A percentile compares a stretch with the other conserved stretches of the same genome.
These are phyloP conservation scores for Parascedosporium putredinis DNA, from an alignment of 2,329 filamentous ascomycete genomes.

Conservation along the genomic window DNA sequence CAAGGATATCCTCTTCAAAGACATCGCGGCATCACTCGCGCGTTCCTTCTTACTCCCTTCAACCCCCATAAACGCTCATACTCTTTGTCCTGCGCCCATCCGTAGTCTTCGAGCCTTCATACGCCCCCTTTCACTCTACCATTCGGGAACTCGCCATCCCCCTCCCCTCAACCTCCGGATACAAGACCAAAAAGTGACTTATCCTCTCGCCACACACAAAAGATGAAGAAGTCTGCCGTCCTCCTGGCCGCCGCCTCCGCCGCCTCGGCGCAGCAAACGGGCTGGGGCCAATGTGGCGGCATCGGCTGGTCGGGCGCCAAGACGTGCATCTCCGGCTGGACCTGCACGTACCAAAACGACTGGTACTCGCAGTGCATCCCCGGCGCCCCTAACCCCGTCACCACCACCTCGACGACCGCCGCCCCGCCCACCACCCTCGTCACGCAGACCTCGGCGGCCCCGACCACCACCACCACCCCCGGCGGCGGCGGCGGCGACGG, in stretches of 20 bases:
- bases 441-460: background rate
- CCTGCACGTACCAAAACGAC: conserved; percentile 9
- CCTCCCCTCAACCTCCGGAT: no score
- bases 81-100: no score
- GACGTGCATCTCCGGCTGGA: conserved; percentile 6
- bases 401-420: background rate
- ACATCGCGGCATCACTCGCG: no score
- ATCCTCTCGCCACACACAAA: background rate
- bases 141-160: no score
- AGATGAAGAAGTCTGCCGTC: conserved; percentile 1
- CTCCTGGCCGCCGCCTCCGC: background rate
- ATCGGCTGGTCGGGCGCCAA: conserved; percentile 9
- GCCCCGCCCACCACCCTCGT: background rate
- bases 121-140: no score
- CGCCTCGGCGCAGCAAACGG: background rate
- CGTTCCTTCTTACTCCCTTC: no score
- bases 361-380: conserved; percentile 12
- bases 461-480: background rate
- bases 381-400: background rate
- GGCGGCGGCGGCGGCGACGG: no score
- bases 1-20: no score
- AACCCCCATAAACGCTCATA: no score
- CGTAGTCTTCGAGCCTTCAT: no score
- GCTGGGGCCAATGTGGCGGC: conserved; percentile 10
- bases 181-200: no score